Evolutionary conservation across 371 early-diverging fungal genomes (phyloP).

Genomic region (Circinella minor): DNA sequence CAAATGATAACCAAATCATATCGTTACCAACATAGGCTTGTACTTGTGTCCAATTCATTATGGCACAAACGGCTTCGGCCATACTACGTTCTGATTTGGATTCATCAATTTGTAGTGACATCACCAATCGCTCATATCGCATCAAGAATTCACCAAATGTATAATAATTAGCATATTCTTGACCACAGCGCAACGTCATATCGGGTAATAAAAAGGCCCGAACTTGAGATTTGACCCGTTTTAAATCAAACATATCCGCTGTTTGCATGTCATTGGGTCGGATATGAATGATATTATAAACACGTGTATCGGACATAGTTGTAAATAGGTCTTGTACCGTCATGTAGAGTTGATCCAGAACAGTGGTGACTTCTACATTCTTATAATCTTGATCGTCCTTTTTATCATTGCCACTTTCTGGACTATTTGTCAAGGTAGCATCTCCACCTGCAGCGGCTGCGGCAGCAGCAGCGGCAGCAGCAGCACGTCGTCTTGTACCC

Average conservation of each 20-base stretch:
- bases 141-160: slow-evolving; percentile 66
- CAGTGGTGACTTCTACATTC: slow-evolving; percentile 63
- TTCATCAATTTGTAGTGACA: slow-evolving; percentile 45
- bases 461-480: not conserved
- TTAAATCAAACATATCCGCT: slow-evolving; percentile 58
- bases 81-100: slow-evolving; percentile 39
- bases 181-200: slow-evolving; percentile 53
- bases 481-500: slow-evolving; percentile 32
- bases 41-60: slow-evolving; percentile 49
- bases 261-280: slow-evolving; percentile 75
- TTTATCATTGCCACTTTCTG: slow-evolving; percentile 29
- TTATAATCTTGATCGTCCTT: slow-evolving; percentile 54
- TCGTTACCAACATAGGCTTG: slow-evolving; percentile 61
- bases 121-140: slow-evolving; percentile 57
- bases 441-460: slow-evolving; percentile 1
- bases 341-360: slow-evolving; percentile 67
- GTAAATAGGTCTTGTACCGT: slow-evolving; percentile 72
- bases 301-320: slow-evolving; percentile 77
- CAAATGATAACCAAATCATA: slow-evolving; percentile 71
- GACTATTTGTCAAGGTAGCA: not conserved
- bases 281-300: slow-evolving; percentile 89
- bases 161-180: slow-evolving; percentile 69
- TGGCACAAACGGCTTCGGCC: slow-evolving; percentile 46
- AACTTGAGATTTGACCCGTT: slow-evolving; percentile 68
- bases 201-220: slow-evolving; percentile 68